These are phyloP conservation scores for Phaffomyces antillensis DNA, from an alignment of 805 yeast species.

Conservation along the genomic window DNA sequence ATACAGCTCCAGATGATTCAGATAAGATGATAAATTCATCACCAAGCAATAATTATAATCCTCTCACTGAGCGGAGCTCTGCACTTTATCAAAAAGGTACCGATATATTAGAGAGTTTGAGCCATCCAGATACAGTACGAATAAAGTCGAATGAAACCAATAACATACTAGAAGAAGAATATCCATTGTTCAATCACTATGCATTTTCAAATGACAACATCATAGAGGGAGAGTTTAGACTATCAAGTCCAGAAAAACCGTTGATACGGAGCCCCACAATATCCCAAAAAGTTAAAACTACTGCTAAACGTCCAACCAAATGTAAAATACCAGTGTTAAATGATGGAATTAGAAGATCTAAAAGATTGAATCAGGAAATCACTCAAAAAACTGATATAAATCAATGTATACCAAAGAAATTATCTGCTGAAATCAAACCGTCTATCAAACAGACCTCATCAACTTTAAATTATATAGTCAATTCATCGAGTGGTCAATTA, in stretches of 20 bases:
- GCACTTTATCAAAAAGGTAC: not conserved
- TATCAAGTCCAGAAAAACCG: constrained; percentile 4
- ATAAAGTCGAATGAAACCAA: not conserved
- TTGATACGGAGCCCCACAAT: not conserved
- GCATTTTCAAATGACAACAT: not conserved
- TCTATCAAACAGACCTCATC: constrained; percentile 8
- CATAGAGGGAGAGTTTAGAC: constrained; percentile 3
- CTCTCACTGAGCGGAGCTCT: not conserved
- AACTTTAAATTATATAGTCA: constrained; percentile 42
- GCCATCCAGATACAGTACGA: not conserved
- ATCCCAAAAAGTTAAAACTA: not conserved
- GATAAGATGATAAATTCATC: constrained; percentile 10
- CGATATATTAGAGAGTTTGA: not conserved
- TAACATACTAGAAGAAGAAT: constrained; percentile 5
- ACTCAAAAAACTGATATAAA: not conserved
- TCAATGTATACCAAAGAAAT: constrained; percentile 17
- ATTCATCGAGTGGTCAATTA: constrained; percentile 51
- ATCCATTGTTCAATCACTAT: constrained; percentile 3
- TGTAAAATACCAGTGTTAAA: constrained; percentile 19
- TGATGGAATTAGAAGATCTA: constrained; percentile 17
- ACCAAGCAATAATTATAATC: not conserved
- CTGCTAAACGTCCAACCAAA: not conserved
- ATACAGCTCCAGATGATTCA: not conserved
- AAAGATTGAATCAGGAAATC: constrained; percentile 7
- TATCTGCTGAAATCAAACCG: constrained; percentile 8